Percentiles rank a stretch among this genome's conserved stretches.
Evolutionary conservation across 1,139 yeast genomes (phyloP).

Genomic region (Geotrichum restrictum): DNA sequence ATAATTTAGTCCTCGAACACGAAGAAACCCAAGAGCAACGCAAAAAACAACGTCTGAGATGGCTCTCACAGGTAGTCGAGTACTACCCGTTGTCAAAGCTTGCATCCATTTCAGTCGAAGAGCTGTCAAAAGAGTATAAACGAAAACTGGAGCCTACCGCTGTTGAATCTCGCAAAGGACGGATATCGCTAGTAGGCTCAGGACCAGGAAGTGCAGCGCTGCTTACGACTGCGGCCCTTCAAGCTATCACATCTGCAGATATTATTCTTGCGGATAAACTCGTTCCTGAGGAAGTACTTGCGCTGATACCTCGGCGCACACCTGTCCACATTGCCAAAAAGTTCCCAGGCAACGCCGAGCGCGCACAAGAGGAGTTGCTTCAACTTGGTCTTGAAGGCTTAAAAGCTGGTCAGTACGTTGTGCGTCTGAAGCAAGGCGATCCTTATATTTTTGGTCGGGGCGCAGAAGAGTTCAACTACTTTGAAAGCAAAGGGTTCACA

Average conservation of each 20-base stretch:
- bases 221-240: conserved; percentile 79
- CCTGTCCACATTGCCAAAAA: conserved; percentile 83
- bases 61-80: conserved; percentile 88
- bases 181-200: conserved; percentile 78
- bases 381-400: conserved; percentile 64
- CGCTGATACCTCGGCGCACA: conserved; percentile 69
- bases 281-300: conserved; percentile 84
- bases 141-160: conserved; percentile 12
- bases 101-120: conserved; percentile 54
- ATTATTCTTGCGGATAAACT: conserved; percentile 83
- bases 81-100: conserved; percentile 74
- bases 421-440: conserved; percentile 92
- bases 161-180: conserved; percentile 41
- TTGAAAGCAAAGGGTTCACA: conserved; percentile 58
- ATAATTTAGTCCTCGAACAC: conserved; percentile 59
- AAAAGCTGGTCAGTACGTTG: conserved; percentile 66
- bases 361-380: conserved; percentile 82
- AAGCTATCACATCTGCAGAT: conserved; percentile 79
- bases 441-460: conserved; percentile 97
- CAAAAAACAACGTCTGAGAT: conserved; percentile 64
- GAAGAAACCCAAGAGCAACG: conserved; percentile 46
- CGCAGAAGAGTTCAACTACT: conserved; percentile 81
- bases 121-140: conserved; percentile 47
- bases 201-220: conserved; percentile 90
- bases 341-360: conserved; percentile 95